Evolutionary conservation across 1,284 basidiomycete genomes (phyloP).

Genomic region (Melampsora abietis-canadensis): DNA sequence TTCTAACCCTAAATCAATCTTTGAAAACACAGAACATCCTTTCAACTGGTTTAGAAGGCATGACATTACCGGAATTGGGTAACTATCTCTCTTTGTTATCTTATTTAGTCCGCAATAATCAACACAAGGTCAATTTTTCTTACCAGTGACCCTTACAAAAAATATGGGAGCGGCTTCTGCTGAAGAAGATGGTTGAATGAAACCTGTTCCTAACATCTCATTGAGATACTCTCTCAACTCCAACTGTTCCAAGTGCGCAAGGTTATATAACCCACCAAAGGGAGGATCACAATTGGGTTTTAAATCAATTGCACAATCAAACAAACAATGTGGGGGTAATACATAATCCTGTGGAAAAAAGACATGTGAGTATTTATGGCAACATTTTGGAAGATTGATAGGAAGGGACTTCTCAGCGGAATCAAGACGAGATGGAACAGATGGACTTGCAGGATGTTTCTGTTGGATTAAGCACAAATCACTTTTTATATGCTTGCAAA

Average conservation of each 20-base stretch:
- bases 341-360: background rate
- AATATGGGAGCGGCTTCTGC: slow-evolving; percentile 48
- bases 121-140: slow-evolving; percentile 12
- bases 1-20: no score
- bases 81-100: no score
- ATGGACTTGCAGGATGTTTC: no score
- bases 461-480: no score
- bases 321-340: background rate
- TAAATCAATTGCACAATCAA: background rate
- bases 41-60: slow-evolving; percentile 12
- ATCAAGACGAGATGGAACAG: no score
- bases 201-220: no score
- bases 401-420: no score
- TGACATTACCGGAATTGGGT: no score
- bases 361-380: background rate
- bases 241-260: background rate
- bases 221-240: slow-evolving; percentile 4
- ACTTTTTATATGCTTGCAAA: no score
- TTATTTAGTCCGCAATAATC: slow-evolving; percentile 33
- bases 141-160: no score
- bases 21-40: background rate
- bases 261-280: slow-evolving; percentile 9
- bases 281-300: slow-evolving; percentile 3
- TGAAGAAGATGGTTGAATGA: background rate
- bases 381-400: no score